These are phyloP conservation scores for Ganoderma lucidum DNA, from an alignment of 1,284 basidiomycete species.

Conservation along the genomic window DNA sequence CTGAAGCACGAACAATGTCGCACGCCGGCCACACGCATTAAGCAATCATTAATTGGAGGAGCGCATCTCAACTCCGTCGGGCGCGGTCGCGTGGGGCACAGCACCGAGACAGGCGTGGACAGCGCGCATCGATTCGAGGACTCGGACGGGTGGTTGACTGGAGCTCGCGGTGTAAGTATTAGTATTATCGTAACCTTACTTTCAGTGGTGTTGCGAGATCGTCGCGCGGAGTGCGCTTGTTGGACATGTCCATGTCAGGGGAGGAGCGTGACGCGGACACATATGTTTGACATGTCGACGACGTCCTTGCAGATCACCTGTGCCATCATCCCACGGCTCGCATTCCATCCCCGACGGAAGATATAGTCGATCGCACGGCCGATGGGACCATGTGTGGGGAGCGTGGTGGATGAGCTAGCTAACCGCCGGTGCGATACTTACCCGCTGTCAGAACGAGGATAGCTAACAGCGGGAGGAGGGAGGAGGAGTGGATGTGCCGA, in stretches of 20 bases:
- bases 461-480: background rate
- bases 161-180: background rate
- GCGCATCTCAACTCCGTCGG: slow-evolving; percentile 1
- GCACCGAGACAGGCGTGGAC: slow-evolving; percentile 8
- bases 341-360: background rate
- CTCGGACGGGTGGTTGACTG: background rate
- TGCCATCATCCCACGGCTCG: slow-evolving; percentile 6
- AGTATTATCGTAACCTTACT: background rate
- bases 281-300: slow-evolving; percentile 4
- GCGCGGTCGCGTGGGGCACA: slow-evolving; percentile 8
- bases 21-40: background rate
- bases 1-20: background rate
- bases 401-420: background rate
- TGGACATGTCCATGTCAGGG: slow-evolving; percentile 1
- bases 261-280: background rate
- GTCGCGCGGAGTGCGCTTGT: slow-evolving; percentile 5
- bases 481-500: background rate
- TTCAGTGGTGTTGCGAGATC: background rate
- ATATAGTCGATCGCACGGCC: background rate
- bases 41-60: background rate
- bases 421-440: background rate
- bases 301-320: slow-evolving; percentile 11
- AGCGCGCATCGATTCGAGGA: slow-evolving; percentile 1
- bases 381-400: background rate
- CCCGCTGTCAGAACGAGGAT: background rate